Evolutionary conservation across 352 stramenopile genomes (phyloP).

Genomic region (Phytophthora niederhauseri): DNA sequence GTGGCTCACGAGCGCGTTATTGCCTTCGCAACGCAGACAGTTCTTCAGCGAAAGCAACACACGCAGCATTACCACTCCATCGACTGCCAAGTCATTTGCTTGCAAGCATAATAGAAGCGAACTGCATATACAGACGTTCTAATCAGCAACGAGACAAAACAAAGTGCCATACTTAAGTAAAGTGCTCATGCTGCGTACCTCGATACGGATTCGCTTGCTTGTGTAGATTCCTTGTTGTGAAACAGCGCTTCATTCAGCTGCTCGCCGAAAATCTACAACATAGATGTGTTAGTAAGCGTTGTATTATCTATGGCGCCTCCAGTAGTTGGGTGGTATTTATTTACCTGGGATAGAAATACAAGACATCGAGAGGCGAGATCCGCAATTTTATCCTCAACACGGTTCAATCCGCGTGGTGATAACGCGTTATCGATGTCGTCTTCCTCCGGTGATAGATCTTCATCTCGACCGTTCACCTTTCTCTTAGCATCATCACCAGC

Average conservation of each 20-base stretch:
- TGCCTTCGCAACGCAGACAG: conserved; percentile 55
- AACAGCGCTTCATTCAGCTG: conserved; percentile 65
- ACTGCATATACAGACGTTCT: conserved; percentile 10
- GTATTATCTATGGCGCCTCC: background rate
- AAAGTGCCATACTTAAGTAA: background rate
- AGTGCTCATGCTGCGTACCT: conserved; percentile 33
- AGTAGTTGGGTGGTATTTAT: background rate
- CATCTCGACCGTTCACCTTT: conserved; percentile 10
- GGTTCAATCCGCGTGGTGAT: background rate
- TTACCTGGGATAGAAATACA: conserved; percentile 68
- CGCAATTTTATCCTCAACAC: conserved; percentile 19
- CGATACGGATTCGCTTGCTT: conserved; percentile 13
- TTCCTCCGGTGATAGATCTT: conserved; percentile 19
- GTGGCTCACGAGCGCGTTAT: conserved; percentile 25
- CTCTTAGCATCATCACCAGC: conserved; percentile 11
- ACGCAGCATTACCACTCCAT: conserved; percentile 46
- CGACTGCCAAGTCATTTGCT: conserved; percentile 6
- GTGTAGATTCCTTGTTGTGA: conserved; percentile 13
- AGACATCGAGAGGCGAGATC: conserved; percentile 63
- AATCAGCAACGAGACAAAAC: background rate
- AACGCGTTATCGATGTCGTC: background rate
- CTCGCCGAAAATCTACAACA: conserved; percentile 60
- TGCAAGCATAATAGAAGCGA: conserved; percentile 39
- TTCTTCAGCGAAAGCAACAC: conserved; percentile 67
- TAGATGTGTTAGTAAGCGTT: background rate